A percentile compares a stretch with the other conserved stretches of the same genome.
These are phyloP conservation scores for Nannochloropsis gaditana DNA, from an alignment of 108 stramenopile species.

Conservation along the genomic window DNA sequence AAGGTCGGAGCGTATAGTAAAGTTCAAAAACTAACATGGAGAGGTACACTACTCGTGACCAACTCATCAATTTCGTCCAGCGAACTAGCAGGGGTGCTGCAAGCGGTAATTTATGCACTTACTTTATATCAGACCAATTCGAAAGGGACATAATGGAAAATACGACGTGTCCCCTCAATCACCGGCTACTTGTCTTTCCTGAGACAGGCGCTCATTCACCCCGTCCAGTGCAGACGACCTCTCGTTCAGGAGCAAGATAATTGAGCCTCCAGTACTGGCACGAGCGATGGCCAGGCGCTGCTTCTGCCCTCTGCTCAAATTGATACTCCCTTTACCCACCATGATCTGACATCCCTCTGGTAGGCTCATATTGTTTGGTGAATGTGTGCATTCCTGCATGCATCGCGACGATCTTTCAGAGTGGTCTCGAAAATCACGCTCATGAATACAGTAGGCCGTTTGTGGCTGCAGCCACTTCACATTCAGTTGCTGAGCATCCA, in stretches of 20 bases:
- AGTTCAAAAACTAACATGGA: too few relatives aligned
- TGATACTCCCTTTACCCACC: slow-evolving; percentile 51
- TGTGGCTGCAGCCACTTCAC: slow-evolving; percentile 42
- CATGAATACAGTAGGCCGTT: slow-evolving; percentile 66
- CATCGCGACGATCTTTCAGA: slow-evolving; percentile 54
- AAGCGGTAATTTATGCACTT: too few relatives aligned
- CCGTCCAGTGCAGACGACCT: slow-evolving; percentile 76
- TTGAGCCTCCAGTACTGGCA: slow-evolving; percentile 66
- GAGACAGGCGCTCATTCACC: slow-evolving; percentile 57
- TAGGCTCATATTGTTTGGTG: slow-evolving; percentile 65
- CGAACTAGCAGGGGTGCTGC: too few relatives aligned
- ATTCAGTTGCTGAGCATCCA: slow-evolving; percentile 41
- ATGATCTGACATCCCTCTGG: slow-evolving; percentile 58
- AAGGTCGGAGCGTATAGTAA: too few relatives aligned
- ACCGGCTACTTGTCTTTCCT: not conserved
- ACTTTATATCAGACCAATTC: too few relatives aligned
- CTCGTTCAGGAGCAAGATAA: slow-evolving; percentile 78
- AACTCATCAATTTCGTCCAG: too few relatives aligned
- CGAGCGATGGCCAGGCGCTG: slow-evolving; percentile 76
- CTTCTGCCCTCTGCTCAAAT: slow-evolving; percentile 59
- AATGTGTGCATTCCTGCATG: slow-evolving; percentile 54
- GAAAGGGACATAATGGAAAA: too few relatives aligned
- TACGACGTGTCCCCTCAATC: too few relatives aligned
- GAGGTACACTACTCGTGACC: too few relatives aligned
- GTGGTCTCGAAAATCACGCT: slow-evolving; percentile 69